A percentile compares a stretch with the other conserved stretches of the same genome.
These are phyloP conservation scores for Monascus purpureus DNA, from an alignment of 495 filamentous ascomycete species.

Conservation along the genomic window DNA sequence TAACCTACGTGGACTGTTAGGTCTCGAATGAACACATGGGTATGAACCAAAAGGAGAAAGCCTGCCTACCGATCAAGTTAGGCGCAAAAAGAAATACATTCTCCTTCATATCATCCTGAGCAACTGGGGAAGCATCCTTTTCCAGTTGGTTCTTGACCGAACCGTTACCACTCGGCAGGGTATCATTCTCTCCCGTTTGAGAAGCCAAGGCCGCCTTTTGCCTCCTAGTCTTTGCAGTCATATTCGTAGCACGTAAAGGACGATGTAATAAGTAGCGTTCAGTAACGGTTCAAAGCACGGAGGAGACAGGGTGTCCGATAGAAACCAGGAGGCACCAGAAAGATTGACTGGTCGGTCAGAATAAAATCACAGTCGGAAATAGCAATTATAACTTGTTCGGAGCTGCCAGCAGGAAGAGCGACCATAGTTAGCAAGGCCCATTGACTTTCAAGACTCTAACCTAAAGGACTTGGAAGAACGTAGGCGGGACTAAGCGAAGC, in stretches of 20 bases:
- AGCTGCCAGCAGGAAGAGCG: too few relatives aligned
- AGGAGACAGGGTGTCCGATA: too few relatives aligned
- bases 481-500: too few relatives aligned
- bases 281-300: too few relatives aligned
- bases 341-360: too few relatives aligned
- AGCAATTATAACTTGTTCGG: too few relatives aligned
- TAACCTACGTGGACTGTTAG: conserved; percentile 46
- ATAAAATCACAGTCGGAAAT: too few relatives aligned
- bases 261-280: conserved; percentile 1
- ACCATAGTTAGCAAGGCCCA: too few relatives aligned
- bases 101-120: conserved; percentile 38
- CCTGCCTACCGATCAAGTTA: conserved; percentile 71
- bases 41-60: not conserved
- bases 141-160: conserved; percentile 12
- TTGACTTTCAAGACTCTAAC: too few relatives aligned
- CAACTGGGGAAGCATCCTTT: conserved; percentile 11
- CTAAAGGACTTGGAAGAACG: too few relatives aligned
- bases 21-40: too few relatives aligned
- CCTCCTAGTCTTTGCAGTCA: conserved; percentile 29
- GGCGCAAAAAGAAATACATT: conserved; percentile 95
- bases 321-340: too few relatives aligned
- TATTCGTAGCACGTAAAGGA: conserved; percentile 9
- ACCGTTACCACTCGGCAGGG: conserved; percentile 18
- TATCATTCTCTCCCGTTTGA: conserved; percentile 21
- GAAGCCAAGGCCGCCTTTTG: conserved; percentile 28